These are phyloP conservation scores for Syzygium oleosum DNA, from an alignment of 345 rosid species.

Conservation along the genomic window DNA sequence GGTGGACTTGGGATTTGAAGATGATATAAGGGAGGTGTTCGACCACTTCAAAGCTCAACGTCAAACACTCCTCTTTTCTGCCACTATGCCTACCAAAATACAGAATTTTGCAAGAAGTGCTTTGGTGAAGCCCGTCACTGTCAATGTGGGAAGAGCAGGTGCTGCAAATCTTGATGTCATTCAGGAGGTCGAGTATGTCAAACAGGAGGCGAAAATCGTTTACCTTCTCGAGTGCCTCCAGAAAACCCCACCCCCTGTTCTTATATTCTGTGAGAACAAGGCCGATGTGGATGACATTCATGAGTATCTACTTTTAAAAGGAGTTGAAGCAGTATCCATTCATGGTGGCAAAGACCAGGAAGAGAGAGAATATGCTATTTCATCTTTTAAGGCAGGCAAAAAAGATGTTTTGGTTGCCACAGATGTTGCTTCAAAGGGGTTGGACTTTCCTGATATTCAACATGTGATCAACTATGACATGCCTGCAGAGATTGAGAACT, in stretches of 20 bases:
- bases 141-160: conserved; percentile 92
- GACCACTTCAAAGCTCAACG: conserved; percentile 91
- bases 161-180: conserved; percentile 97
- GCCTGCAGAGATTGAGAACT: conserved; percentile 94
- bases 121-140: conserved; percentile 75
- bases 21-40: conserved; percentile 92
- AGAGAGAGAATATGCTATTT: conserved; percentile 83
- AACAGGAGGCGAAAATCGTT: conserved; percentile 91
- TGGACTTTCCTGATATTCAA: conserved; percentile 89
- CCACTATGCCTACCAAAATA: conserved; percentile 93
- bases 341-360: conserved; percentile 98
- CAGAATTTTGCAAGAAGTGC: conserved; percentile 91
- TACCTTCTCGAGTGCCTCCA: conserved; percentile 91
- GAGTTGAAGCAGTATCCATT: conserved; percentile 87
- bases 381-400: conserved; percentile 75
- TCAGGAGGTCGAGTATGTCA: conserved; percentile 94
- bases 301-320: conserved; percentile 85
- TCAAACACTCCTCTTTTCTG: conserved; percentile 86
- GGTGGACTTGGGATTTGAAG: conserved; percentile 96
- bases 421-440: conserved; percentile 88
- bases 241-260: conserved; percentile 91
- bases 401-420: conserved; percentile 92
- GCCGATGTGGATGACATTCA: conserved; percentile 94
- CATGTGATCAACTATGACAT: conserved; percentile 92
- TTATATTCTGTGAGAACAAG: conserved; percentile 92